These are phyloP conservation scores for Talaromyces pinophilus DNA, from an alignment of 2,329 filamentous ascomycete genomes.

Conservation along the genomic window DNA sequence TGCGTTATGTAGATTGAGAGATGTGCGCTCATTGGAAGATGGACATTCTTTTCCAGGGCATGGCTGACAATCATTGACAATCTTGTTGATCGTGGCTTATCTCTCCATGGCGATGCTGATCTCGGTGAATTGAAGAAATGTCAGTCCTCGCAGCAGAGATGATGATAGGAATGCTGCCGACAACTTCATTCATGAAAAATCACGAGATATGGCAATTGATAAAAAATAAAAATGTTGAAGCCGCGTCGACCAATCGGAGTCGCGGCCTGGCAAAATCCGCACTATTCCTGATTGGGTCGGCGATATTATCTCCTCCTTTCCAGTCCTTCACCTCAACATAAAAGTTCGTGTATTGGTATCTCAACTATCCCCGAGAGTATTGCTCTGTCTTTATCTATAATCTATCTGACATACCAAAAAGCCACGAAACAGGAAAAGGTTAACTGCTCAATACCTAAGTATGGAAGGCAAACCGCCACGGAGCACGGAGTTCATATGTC, in stretches of 20 bases:
- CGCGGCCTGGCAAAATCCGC: too few relatives aligned
- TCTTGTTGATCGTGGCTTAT: background rate
- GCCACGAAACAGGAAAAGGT: too few relatives aligned
- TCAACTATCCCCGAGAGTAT: too few relatives aligned
- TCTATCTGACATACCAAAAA: too few relatives aligned
- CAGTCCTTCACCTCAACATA: too few relatives aligned
- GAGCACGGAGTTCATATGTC: too few relatives aligned
- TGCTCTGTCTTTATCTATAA: too few relatives aligned
- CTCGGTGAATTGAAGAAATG: background rate
- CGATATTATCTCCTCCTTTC: background rate
- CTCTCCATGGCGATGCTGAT: background rate
- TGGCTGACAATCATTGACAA: background rate
- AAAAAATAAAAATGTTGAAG: background rate
- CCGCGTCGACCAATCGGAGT: slow-evolving; percentile 1
- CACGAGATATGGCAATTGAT: background rate
- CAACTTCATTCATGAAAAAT: background rate
- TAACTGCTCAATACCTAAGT: too few relatives aligned
- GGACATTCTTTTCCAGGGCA: slow-evolving; percentile 1
- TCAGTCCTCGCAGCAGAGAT: background rate
- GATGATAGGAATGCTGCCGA: background rate
- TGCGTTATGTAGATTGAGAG: background rate
- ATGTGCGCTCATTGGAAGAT: background rate
- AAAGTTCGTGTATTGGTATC: too few relatives aligned
- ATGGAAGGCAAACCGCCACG: too few relatives aligned
- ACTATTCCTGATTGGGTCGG: background rate